Percentiles rank a stretch among this genome's conserved stretches.
phyloP scores from a whole-genome alignment of 805 yeast genomes.

The Saccharomycopsis sp. region DNA sequence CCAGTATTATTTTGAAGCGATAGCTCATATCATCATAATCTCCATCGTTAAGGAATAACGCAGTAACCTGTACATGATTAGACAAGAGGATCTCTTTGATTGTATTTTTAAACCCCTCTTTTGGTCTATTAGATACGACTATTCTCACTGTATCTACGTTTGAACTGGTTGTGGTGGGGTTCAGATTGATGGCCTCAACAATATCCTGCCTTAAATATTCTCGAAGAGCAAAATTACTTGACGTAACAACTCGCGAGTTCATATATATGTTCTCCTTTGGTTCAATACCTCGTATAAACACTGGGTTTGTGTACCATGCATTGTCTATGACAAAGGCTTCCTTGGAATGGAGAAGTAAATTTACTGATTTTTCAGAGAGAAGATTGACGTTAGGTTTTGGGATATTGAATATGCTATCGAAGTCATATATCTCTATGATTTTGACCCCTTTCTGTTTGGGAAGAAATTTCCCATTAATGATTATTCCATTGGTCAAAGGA shows the following conservation, averaged over 20 bases:
- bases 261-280: not conserved
- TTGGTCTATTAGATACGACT: not conserved
- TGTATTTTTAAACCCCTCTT: not conserved
- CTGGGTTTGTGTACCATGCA: not conserved
- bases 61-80: not conserved
- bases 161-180: not conserved
- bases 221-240: not conserved
- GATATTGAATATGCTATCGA: not conserved
- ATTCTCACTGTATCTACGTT: not conserved
- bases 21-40: not conserved
- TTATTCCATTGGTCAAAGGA: not conserved
- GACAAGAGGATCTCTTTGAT: not conserved
- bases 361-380: not conserved
- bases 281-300: not conserved
- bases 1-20: not conserved
- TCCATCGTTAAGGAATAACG: not conserved
- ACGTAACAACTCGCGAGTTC: conserved; percentile 6
- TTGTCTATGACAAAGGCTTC: not conserved
- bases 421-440: not conserved
- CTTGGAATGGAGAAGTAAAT: not conserved
- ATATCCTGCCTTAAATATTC: not conserved
- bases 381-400: not conserved
- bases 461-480: not conserved
- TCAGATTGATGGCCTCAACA: not conserved
- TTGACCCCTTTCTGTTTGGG: not conserved